Evolutionary conservation across 306 rosid genomes (phyloP).

Genomic region (Pterocarpus santalinus): DNA sequence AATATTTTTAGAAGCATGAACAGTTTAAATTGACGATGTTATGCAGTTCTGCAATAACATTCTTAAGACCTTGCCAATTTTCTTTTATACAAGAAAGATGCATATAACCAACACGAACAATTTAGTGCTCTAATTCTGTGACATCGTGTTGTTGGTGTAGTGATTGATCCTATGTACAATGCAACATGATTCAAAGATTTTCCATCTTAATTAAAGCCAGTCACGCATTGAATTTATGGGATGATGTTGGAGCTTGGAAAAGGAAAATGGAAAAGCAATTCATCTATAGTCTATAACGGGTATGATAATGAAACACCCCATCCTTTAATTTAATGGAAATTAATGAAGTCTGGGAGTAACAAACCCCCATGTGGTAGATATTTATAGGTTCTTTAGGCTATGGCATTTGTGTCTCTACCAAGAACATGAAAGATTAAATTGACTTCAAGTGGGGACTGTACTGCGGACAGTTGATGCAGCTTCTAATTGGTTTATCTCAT

Average conservation of each 20-base stretch:
- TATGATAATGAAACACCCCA: slow-evolving; percentile 41
- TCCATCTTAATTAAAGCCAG: slow-evolving; percentile 39
- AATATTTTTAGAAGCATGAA: background rate
- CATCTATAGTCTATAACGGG: slow-evolving; percentile 45
- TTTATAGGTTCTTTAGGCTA: slow-evolving; percentile 39
- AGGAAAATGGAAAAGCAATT: slow-evolving; percentile 44
- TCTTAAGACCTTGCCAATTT: background rate
- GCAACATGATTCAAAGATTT: slow-evolving; percentile 46
- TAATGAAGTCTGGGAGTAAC: slow-evolving; percentile 30
- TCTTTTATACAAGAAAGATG: background rate
- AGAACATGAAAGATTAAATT: slow-evolving; percentile 46
- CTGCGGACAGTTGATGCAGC: slow-evolving; percentile 7
- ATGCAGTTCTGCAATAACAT: background rate
- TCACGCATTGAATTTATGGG: slow-evolving; percentile 42
- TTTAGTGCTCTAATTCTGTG: background rate
- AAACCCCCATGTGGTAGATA: slow-evolving; percentile 46
- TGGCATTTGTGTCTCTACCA: slow-evolving; percentile 46
- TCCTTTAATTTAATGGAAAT: slow-evolving; percentile 21
- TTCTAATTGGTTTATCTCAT: slow-evolving; percentile 40
- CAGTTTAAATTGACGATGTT: slow-evolving; percentile 1
- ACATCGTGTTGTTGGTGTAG: slow-evolving; percentile 36
- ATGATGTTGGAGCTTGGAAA: slow-evolving; percentile 30
- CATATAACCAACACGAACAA: background rate
- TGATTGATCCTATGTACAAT: slow-evolving; percentile 43
- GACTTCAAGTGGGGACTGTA: slow-evolving; percentile 45